These are phyloP conservation scores for Boletus patriciae DNA, from an alignment of 768 basidiomycete species.

Conservation along the genomic window DNA sequence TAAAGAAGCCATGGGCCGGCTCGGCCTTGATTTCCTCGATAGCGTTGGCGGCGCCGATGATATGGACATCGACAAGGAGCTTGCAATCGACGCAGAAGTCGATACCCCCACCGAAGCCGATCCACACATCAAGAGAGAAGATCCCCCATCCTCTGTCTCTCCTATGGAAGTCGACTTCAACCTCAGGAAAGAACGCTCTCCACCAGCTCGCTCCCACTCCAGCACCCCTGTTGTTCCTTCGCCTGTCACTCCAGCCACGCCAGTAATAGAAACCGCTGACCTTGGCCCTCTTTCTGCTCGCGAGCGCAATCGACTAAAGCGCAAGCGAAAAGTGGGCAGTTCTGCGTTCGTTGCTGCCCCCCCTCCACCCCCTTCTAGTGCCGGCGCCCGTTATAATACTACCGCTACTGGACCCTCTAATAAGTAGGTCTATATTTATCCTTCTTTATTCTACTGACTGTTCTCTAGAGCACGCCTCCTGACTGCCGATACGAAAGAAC, in stretches of 20 bases:
- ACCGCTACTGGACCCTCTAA: constrained; percentile 57
- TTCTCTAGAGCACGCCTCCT: constrained; percentile 66
- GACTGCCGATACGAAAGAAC: constrained; percentile 56
- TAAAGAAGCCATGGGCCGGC: constrained; percentile 83
- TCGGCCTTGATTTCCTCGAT: constrained; percentile 86
- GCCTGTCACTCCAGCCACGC: constrained; percentile 43
- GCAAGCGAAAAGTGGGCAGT: constrained; percentile 89
- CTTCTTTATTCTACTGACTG: constrained; percentile 1
- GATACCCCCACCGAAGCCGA: constrained; percentile 49
- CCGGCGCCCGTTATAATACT: constrained; percentile 62
- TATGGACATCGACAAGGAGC: constrained; percentile 84
- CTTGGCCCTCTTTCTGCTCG: constrained; percentile 74
- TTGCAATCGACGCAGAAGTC: constrained; percentile 55
- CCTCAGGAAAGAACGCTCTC: constrained; percentile 41
- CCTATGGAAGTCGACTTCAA: constrained; percentile 48
- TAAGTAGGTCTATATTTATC: constrained; percentile 43
- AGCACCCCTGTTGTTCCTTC: constrained; percentile 48
- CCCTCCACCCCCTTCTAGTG: constrained; percentile 53
- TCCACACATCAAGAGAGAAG: constrained; percentile 39
- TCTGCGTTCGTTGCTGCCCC: constrained; percentile 78
- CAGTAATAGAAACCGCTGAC: constrained; percentile 43
- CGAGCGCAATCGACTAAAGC: constrained; percentile 90
- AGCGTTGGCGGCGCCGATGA: constrained; percentile 68
- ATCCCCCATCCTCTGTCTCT: constrained; percentile 35
- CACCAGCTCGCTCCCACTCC: constrained; percentile 44